Evolutionary conservation across 73 alveolate species (phyloP).

Genomic region (Tetrahymena malaccensis): DNA sequence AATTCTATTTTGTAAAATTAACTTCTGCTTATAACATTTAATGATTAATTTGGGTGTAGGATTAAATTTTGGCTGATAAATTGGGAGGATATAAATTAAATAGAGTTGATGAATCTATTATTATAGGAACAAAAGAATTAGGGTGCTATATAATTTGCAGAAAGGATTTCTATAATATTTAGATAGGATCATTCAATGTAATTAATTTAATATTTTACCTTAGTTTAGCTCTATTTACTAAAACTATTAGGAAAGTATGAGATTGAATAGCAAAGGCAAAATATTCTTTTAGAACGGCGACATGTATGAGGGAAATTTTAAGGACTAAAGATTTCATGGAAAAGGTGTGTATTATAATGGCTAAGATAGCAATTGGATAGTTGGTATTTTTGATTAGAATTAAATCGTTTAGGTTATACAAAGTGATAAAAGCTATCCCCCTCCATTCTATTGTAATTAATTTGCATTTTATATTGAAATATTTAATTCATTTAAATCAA

Average conservation of each 20-base stretch:
- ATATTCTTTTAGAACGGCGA: neutral
- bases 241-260: neutral
- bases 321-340: neutral
- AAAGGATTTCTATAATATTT: neutral
- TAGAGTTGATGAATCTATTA: neutral
- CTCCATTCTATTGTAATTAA: neutral
- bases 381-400: neutral
- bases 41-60: neutral
- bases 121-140: neutral
- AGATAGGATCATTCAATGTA: neutral
- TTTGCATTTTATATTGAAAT: neutral
- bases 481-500: neutral
- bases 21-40: neutral
- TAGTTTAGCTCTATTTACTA: neutral
- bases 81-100: neutral
- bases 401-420: neutral
- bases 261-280: neutral
- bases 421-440: neutral
- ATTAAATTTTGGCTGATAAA: neutral
- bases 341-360: neutral
- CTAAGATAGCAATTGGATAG: neutral
- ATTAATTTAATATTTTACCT: neutral
- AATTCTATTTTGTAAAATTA: neutral
- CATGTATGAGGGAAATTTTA: neutral
- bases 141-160: neutral